Percentiles rank a stretch among this genome's conserved stretches.
phyloP scores from a whole-genome alignment of 2,329 filamentous ascomycete species.

The Emmonsiellopsis sp. region DNA sequence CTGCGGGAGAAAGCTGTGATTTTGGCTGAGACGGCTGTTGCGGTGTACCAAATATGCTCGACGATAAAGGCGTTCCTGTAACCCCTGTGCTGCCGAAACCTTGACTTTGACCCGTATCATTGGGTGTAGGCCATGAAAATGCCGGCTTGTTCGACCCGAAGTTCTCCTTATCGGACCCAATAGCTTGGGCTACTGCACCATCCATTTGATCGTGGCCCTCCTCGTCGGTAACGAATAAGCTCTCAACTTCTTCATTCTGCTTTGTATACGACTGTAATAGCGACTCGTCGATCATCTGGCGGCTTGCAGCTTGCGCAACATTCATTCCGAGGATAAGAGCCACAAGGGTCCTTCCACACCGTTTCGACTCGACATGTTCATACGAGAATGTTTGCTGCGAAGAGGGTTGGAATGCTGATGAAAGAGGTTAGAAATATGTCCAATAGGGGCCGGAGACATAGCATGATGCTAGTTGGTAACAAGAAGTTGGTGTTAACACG shows the following conservation, averaged over 20 bases:
- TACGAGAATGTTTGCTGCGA: constrained; percentile 47
- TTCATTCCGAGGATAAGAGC: constrained; percentile 50
- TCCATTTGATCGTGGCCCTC: constrained; percentile 21
- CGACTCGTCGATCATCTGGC: constrained; percentile 41
- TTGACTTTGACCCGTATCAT: neutral
- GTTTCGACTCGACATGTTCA: constrained; percentile 50
- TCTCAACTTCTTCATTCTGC: constrained; percentile 24
- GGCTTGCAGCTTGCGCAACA: constrained; percentile 41
- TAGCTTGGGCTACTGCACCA: constrained; percentile 14
- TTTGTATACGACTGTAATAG: constrained; percentile 23
- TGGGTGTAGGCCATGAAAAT: neutral
- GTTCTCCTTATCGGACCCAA: constrained; percentile 8
- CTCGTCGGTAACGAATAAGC: constrained; percentile 30
- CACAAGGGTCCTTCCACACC: constrained; percentile 45
- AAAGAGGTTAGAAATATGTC: neutral
- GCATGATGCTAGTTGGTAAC: neutral
- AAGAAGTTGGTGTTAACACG: constrained; percentile 15
- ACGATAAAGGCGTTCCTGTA: neutral
- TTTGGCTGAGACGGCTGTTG: neutral
- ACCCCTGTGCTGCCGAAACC: neutral
- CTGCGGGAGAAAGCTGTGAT: constrained; percentile 9
- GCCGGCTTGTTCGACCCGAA: neutral
- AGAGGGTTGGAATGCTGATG: constrained; percentile 33
- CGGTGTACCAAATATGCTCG: neutral
- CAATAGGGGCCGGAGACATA: constrained; percentile 2